Evolutionary conservation across 768 basidiomycete genomes (phyloP).

Genomic region (Podaxis sp.): DNA sequence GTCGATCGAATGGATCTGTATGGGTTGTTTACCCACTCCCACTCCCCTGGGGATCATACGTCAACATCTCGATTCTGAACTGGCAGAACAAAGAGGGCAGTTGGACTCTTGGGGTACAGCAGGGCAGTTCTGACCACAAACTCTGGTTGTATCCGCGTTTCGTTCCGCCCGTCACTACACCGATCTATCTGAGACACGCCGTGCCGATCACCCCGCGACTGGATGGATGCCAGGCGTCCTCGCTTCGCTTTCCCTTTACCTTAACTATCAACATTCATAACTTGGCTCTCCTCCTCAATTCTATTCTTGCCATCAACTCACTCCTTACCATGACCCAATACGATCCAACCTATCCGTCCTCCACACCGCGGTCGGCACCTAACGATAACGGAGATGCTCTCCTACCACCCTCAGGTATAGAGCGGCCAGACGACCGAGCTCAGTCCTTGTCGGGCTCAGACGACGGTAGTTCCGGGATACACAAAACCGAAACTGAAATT

Average conservation of each 20-base stretch:
- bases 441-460: conserved; percentile 57
- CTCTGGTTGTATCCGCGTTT: conserved; percentile 42
- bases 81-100: conserved; percentile 40
- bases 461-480: conserved; percentile 44
- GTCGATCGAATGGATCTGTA: conserved; percentile 39
- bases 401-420: conserved; percentile 15
- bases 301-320: conserved; percentile 15
- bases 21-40: conserved; percentile 34
- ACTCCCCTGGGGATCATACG: conserved; percentile 44
- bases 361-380: conserved; percentile 3
- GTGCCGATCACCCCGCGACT: conserved; percentile 40
- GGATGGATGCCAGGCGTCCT: conserved; percentile 20
- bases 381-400: conserved; percentile 5
- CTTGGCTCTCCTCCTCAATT: conserved; percentile 13
- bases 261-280: conserved; percentile 19
- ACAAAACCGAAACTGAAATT: conserved; percentile 42
- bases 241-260: conserved; percentile 16
- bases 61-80: conserved; percentile 35
- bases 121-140: conserved; percentile 33
- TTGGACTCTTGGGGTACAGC: conserved; percentile 32
- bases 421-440: conserved; percentile 43
- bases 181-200: conserved; percentile 44
- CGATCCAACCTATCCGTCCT: conserved; percentile 11
- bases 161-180: conserved; percentile 39
- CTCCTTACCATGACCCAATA: conserved; percentile 16